These are phyloP conservation scores for Sporodiniella umbellata DNA, from an alignment of 371 early-diverging fungal genomes.

Conservation along the genomic window DNA sequence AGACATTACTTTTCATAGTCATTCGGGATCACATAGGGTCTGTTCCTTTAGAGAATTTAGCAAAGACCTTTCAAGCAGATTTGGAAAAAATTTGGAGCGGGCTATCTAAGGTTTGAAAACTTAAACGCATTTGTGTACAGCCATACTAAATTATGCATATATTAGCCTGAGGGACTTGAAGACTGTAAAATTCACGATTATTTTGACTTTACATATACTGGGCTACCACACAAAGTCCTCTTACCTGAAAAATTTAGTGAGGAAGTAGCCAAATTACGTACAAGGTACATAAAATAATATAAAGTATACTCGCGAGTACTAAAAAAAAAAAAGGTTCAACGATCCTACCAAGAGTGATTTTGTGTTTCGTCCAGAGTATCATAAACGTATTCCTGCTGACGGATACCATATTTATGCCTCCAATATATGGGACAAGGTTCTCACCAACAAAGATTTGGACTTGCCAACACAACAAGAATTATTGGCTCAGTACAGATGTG, in stretches of 20 bases:
- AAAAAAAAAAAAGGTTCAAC: constrained; percentile 56
- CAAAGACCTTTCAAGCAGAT: constrained; percentile 78
- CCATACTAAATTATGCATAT: too few species aligned
- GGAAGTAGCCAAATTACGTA: constrained; percentile 65
- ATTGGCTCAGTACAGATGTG: constrained; percentile 97
- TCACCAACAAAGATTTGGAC: constrained; percentile 93
- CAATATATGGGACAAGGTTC: constrained; percentile 92
- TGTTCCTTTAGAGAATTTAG: constrained; percentile 82
- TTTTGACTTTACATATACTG: constrained; percentile 91
- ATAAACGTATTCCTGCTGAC: constrained; percentile 93
- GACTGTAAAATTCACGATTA: constrained; percentile 79
- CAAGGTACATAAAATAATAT: constrained; percentile 46
- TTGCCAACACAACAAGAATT: constrained; percentile 97
- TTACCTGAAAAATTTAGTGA: constrained; percentile 82
- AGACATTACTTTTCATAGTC: constrained; percentile 92
- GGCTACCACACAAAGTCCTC: constrained; percentile 89
- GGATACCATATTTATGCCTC: constrained; percentile 90
- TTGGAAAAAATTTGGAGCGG: constrained; percentile 89
- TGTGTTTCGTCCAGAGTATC: constrained; percentile 85
- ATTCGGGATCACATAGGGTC: constrained; percentile 92
- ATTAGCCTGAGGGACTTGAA: constrained; percentile 80
- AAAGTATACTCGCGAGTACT: neutral
- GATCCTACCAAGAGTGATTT: constrained; percentile 66
- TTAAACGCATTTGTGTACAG: neutral
- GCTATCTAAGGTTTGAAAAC: constrained; percentile 68